A percentile compares a stretch with the other conserved stretches of the same genome.
phyloP scores from a whole-genome alignment of 768 basidiomycete genomes.

The Xerocomus potaroensis region DNA sequence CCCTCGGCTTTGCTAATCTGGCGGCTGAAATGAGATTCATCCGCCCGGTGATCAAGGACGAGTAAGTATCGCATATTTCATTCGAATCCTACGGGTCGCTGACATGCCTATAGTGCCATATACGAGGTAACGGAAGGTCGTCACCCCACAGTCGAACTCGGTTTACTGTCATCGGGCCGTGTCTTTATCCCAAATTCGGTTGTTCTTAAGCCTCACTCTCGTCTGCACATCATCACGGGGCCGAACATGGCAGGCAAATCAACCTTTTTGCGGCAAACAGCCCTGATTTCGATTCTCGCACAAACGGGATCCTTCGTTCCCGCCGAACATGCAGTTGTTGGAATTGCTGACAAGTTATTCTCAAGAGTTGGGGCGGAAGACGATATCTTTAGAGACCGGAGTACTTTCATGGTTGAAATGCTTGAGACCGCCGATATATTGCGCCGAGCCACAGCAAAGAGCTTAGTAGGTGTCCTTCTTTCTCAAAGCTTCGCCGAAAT shows the following conservation, averaged over 20 bases:
- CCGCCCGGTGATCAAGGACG: slow-evolving; percentile 61
- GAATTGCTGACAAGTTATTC: slow-evolving; percentile 88
- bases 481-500: neutral
- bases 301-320: slow-evolving; percentile 95
- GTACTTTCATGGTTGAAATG: slow-evolving; percentile 99
- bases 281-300: slow-evolving; percentile 84
- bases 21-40: slow-evolving; percentile 77
- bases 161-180: slow-evolving; percentile 68
- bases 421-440: slow-evolving; percentile 91
- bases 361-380: slow-evolving; percentile 95
- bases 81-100: neutral
- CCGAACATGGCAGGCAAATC: slow-evolving; percentile 98
- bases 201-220: slow-evolving; percentile 51
- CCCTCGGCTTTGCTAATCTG: slow-evolving; percentile 73
- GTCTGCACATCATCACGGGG: slow-evolving; percentile 83
- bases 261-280: slow-evolving; percentile 87
- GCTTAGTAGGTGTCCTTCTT: slow-evolving; percentile 54
- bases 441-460: slow-evolving; percentile 71
- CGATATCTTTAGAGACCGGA: slow-evolving; percentile 87
- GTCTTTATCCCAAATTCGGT: slow-evolving; percentile 85
- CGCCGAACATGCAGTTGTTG: slow-evolving; percentile 73
- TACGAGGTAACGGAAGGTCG: slow-evolving; percentile 77
- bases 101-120: slow-evolving; percentile 36
- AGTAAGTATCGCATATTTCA: slow-evolving; percentile 44
- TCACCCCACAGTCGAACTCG: slow-evolving; percentile 91